phyloP scores from a whole-genome alignment of 2,329 filamentous ascomycete genomes.

The Curvularia eragrostidis region DNA sequence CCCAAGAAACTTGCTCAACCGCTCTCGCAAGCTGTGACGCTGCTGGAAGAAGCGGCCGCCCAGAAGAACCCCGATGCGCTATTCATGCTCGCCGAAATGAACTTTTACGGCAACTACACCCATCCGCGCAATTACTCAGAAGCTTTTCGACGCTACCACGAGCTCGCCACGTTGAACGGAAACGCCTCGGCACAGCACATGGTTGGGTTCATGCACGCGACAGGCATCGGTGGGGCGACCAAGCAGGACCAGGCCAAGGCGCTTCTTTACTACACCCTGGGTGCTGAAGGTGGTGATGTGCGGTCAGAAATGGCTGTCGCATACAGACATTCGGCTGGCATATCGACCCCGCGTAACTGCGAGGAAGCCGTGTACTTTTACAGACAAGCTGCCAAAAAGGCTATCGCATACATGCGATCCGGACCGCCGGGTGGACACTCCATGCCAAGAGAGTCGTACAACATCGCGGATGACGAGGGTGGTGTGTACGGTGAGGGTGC shows the following conservation, averaged over 20 bases:
- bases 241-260: constrained; percentile 88
- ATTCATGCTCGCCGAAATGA: constrained; percentile 89
- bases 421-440: constrained; percentile 87
- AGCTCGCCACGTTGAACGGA: constrained; percentile 76
- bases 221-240: constrained; percentile 82
- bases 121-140: constrained; percentile 80
- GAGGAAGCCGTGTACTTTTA: constrained; percentile 87
- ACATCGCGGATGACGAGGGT: constrained; percentile 87
- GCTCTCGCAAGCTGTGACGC: constrained; percentile 63
- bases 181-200: constrained; percentile 96
- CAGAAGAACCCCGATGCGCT: constrained; percentile 78
- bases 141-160: constrained; percentile 82
- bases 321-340: constrained; percentile 82
- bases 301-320: constrained; percentile 93
- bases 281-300: constrained; percentile 81
- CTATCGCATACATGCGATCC: constrained; percentile 83
- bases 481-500: constrained; percentile 96
- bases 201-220: constrained; percentile 94
- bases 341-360: constrained; percentile 85
- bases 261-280: constrained; percentile 92
- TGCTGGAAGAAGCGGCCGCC: constrained; percentile 65
- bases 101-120: constrained; percentile 94
- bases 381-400: constrained; percentile 91
- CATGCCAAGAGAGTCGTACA: constrained; percentile 78
- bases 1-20: constrained; percentile 57